A percentile compares a stretch with the other conserved stretches of the same genome.
These are phyloP conservation scores for Crucibulum laeve DNA, from an alignment of 768 basidiomycete genomes.

Conservation along the genomic window DNA sequence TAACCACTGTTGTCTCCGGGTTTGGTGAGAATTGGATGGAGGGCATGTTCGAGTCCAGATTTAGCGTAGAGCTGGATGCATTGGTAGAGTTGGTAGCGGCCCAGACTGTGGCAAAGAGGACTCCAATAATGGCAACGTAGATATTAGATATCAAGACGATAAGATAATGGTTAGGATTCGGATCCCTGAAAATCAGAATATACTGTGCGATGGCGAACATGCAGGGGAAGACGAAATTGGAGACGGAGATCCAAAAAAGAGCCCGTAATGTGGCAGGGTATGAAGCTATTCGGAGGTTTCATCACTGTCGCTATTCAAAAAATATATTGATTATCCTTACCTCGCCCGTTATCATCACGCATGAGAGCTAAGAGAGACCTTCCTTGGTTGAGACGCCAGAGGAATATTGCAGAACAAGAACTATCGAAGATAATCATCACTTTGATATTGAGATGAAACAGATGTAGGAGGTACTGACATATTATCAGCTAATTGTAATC, in stretches of 20 bases:
- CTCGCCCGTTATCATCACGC: neutral
- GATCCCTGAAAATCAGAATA: neutral
- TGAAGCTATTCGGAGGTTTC: neutral
- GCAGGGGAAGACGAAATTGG: conserved; percentile 3
- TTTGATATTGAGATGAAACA: neutral
- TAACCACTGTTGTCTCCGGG: too few species aligned
- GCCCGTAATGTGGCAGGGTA: neutral
- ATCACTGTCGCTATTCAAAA: too few species aligned
- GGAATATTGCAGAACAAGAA: neutral
- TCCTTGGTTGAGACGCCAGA: neutral
- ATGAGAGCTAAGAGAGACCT: neutral
- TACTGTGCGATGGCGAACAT: neutral
- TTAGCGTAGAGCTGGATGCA: too few species aligned
- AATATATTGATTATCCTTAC: too few species aligned
- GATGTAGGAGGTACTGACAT: neutral
- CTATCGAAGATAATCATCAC: neutral
- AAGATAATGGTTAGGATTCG: neutral
- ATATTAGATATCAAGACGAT: neutral
- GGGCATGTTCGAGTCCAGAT: too few species aligned
- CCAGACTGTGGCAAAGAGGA: conserved; percentile 5
- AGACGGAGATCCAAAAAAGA: conserved; percentile 1
- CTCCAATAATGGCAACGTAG: conserved; percentile 4
- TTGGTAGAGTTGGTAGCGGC: too few species aligned
- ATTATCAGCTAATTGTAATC: neutral
- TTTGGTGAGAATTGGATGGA: too few species aligned